Percentiles rank a stretch among this genome's conserved stretches.
These are phyloP conservation scores for Xylariaceae sp. DNA, from an alignment of 2,329 filamentous ascomycete genomes.

Conservation along the genomic window DNA sequence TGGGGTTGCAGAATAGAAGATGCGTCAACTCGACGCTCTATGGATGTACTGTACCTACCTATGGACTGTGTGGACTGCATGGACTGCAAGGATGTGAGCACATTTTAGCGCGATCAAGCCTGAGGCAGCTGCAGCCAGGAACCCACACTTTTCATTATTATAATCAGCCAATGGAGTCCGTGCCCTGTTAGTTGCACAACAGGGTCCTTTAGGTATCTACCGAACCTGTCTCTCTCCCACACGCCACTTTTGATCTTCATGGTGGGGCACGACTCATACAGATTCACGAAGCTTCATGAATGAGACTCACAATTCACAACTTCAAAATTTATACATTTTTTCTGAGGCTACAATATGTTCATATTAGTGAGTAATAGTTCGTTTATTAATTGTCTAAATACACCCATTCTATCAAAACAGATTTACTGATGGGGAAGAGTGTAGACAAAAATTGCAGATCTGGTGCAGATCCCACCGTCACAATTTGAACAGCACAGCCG, in stretches of 20 bases:
- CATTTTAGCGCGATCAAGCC: too few species aligned
- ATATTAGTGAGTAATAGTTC: constrained; percentile 28
- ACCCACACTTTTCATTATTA: too few species aligned
- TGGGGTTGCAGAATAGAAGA: too few species aligned
- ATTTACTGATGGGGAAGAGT: constrained; percentile 44
- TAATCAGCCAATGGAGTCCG: too few species aligned
- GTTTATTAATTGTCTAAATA: background rate
- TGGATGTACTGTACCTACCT: too few species aligned
- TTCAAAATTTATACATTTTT: background rate
- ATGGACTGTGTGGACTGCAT: too few species aligned
- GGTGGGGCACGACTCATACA: constrained; percentile 9
- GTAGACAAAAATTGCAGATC: constrained; percentile 86
- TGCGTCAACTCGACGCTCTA: too few species aligned
- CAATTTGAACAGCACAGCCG: constrained; percentile 85
- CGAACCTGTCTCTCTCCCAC: background rate
- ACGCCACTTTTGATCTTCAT: background rate
- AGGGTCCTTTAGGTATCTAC: background rate
- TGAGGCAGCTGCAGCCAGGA: too few species aligned
- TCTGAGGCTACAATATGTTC: constrained; percentile 23
- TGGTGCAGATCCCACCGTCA: constrained; percentile 89
- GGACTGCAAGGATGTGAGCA: too few species aligned
- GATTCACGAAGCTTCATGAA: constrained; percentile 2
- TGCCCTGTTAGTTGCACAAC: too few species aligned
- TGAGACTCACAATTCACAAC: background rate
- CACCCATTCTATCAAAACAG: background rate